phyloP scores from a whole-genome alignment of 805 yeast genomes.

The Yamadazyma nakazawae region DNA sequence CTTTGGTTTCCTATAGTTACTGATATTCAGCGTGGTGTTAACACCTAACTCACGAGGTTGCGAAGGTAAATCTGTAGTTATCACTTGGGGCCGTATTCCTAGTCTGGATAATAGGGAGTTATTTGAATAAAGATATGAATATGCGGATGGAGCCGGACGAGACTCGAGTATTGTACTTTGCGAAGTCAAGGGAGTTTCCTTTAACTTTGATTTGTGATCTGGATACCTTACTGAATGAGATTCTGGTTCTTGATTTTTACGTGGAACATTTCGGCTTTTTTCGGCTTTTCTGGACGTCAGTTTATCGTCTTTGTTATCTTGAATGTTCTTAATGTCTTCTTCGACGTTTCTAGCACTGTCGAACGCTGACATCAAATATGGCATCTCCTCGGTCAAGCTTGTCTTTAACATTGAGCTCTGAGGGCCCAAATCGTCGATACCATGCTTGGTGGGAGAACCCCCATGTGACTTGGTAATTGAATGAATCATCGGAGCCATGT shows the following conservation, averaged over 20 bases:
- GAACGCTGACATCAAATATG: constrained; percentile 64
- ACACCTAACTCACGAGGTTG: constrained; percentile 8
- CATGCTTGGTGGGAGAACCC: neutral
- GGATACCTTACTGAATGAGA: constrained; percentile 14
- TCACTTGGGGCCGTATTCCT: constrained; percentile 42
- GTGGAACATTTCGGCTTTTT: neutral
- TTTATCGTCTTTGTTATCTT: constrained; percentile 17
- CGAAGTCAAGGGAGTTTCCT: constrained; percentile 31
- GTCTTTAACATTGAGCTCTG: constrained; percentile 40
- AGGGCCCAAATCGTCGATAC: constrained; percentile 22
- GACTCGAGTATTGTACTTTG: constrained; percentile 28
- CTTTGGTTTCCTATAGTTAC: constrained; percentile 1
- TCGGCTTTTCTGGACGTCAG: constrained; percentile 13
- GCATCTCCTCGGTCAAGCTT: constrained; percentile 61
- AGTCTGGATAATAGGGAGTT: constrained; percentile 34
- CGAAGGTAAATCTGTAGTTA: constrained; percentile 27
- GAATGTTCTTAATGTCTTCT: constrained; percentile 39
- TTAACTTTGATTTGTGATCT: constrained; percentile 26
- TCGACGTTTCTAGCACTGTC: constrained; percentile 58
- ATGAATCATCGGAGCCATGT: constrained; percentile 35
- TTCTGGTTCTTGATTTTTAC: neutral
- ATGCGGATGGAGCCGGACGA: constrained; percentile 22
- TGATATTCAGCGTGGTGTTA: constrained; percentile 11
- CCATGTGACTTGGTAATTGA: constrained; percentile 32
- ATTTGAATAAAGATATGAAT: constrained; percentile 27